Evolutionary conservation across 176 grass and related monocot species (phyloP).

Genomic region (Aegilops longissima): DNA sequence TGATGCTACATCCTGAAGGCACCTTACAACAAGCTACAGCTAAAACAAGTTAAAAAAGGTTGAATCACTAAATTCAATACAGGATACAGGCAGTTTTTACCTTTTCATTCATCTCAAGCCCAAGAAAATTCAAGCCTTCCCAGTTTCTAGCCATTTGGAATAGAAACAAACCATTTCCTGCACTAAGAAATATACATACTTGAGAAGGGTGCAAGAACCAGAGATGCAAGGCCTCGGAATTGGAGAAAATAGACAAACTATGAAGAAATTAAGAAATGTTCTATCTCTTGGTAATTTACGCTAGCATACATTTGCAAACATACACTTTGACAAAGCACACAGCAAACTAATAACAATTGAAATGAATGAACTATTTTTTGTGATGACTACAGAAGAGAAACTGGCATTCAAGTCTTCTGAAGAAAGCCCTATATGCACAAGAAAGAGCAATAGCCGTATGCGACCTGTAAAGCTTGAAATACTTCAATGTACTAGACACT

Average conservation of each 20-base stretch:
- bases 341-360: conserved; percentile 7
- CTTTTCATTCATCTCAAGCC: conserved; percentile 95
- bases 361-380: conserved; percentile 9
- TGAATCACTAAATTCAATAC: conserved; percentile 1
- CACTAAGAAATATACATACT: conserved; percentile 32
- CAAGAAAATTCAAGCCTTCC: conserved; percentile 79
- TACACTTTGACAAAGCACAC: not conserved
- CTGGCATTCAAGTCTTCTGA: conserved; percentile 16
- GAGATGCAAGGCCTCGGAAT: not conserved
- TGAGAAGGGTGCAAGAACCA: not conserved
- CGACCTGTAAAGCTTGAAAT: not conserved
- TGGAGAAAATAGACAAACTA: not conserved
- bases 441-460: conserved; percentile 14
- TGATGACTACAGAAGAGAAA: not conserved
- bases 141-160: conserved; percentile 69
- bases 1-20: conserved; percentile 53
- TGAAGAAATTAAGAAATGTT: not conserved
- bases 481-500: not conserved
- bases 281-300: not conserved
- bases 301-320: not conserved
- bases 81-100: conserved; percentile 33
- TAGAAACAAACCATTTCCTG: conserved; percentile 97
- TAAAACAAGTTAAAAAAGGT: conserved; percentile 26
- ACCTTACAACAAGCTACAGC: conserved; percentile 79
- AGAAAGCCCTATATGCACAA: not conserved